Percentiles rank a stretch among this genome's conserved stretches.
Conservation (phyloP, 257 asterid genomes). For the Gardenia jasminoides region DNA sequence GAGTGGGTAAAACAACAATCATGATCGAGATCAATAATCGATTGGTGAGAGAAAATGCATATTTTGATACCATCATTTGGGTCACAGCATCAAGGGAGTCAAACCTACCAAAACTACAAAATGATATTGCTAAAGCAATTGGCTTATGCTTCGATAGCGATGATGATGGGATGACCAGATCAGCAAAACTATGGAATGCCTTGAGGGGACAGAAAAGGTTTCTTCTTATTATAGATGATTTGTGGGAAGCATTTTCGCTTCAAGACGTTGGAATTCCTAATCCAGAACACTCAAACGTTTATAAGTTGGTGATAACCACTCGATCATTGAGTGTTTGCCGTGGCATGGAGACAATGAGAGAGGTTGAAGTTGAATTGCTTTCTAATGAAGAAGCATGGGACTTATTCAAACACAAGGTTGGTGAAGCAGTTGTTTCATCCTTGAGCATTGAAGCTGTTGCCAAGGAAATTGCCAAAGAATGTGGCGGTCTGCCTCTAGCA, state of each 20-base stretch:
- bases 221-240: slow-evolving; percentile 31
- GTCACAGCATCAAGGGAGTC: slow-evolving; percentile 29
- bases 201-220: slow-evolving; percentile 17
- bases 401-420: slow-evolving; percentile 30
- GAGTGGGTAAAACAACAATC: slow-evolving; percentile 32
- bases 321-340: slow-evolving; percentile 21
- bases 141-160: slow-evolving; percentile 18
- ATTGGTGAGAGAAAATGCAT: slow-evolving; percentile 10
- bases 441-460: slow-evolving; percentile 20
- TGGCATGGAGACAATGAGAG: slow-evolving; percentile 23
- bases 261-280: slow-evolving; percentile 16
- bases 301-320: slow-evolving; percentile 23
- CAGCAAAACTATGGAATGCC: slow-evolving; percentile 11
- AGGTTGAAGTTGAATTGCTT: slow-evolving; percentile 21
- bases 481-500: slow-evolving; percentile 37
- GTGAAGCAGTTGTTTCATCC: slow-evolving; percentile 17
- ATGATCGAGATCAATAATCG: slow-evolving; percentile 20
- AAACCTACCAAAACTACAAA: slow-evolving; percentile 16
- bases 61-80: slow-evolving; percentile 29
- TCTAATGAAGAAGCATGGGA: slow-evolving; percentile 21
- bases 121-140: slow-evolving; percentile 22
- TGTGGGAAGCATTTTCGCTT: slow-evolving; percentile 27
- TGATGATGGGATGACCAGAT: slow-evolving; percentile 19
- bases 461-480: slow-evolving; percentile 24
- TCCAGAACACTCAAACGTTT: neutral